Conservation (phyloP, 169 alveolate species). For the Perkinsus chesapeaki region DNA sequence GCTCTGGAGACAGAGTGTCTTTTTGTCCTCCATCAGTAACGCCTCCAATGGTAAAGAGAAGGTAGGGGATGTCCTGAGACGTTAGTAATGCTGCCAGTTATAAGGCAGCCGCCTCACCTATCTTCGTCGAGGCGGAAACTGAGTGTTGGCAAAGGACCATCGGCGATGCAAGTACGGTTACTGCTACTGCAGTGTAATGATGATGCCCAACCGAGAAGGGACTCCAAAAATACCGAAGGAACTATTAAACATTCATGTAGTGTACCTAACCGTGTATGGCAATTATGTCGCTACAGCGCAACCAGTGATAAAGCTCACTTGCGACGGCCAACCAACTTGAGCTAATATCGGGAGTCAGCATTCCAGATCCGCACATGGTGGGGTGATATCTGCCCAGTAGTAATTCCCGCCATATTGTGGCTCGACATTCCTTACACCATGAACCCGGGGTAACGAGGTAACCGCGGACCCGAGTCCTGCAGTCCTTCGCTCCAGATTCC, state of each 20-base stretch:
- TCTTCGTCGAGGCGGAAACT: background rate
- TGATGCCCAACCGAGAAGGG: background rate
- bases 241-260: background rate
- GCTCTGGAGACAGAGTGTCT: background rate
- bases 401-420: background rate
- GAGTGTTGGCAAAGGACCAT: background rate
- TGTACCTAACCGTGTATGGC: background rate
- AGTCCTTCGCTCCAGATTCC: background rate
- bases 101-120: background rate
- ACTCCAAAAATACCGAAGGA: background rate
- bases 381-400: background rate
- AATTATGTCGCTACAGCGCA: background rate
- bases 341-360: background rate
- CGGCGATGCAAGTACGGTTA: background rate
- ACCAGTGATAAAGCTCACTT: background rate
- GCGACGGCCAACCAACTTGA: background rate
- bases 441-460: background rate
- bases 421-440: background rate
- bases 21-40: background rate
- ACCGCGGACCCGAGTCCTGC: background rate
- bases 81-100: background rate
- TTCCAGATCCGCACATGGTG: background rate
- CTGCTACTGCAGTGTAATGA: background rate
- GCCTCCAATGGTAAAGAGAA: background rate
- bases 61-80: background rate